phyloP scores from a whole-genome alignment of 2,329 filamentous ascomycete genomes.

The Sordariomycetes sp. region DNA sequence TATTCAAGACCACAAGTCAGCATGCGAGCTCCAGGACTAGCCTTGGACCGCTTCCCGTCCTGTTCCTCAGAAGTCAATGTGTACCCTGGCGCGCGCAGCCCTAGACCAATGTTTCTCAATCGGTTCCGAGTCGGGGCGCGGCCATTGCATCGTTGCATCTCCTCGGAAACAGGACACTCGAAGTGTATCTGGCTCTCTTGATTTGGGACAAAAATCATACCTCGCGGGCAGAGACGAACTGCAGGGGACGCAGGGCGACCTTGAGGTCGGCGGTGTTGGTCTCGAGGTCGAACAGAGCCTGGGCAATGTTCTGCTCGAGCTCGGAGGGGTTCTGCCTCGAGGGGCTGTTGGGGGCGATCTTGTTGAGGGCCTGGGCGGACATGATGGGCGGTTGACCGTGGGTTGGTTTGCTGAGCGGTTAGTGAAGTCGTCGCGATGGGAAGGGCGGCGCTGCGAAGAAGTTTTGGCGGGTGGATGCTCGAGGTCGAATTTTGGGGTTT shows the following conservation, averaged over 20 bases:
- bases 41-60: constrained; percentile 71
- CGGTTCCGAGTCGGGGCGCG: constrained; percentile 9
- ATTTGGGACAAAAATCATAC: constrained; percentile 52
- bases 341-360: constrained; percentile 96
- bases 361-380: constrained; percentile 73
- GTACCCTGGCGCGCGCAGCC: constrained; percentile 12
- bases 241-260: constrained; percentile 89
- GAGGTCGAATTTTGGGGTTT: constrained; percentile 31
- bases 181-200: constrained; percentile 10
- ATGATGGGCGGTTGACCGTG: constrained; percentile 43
- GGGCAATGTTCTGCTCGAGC: constrained; percentile 94
- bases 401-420: constrained; percentile 8
- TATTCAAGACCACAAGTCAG: constrained; percentile 62
- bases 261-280: constrained; percentile 98
- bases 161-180: constrained; percentile 36
- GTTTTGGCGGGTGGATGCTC: constrained; percentile 22
- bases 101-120: constrained; percentile 1
- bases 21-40: constrained; percentile 66
- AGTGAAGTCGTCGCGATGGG: constrained; percentile 11
- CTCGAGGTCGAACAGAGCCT: constrained; percentile 98
- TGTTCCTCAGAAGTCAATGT: constrained; percentile 47
- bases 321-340: constrained; percentile 94
- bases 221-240: constrained; percentile 98
- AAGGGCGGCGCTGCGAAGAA: constrained; percentile 5
- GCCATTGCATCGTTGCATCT: constrained; percentile 21